These are phyloP conservation scores for Chlamydomonas urium DNA, from an alignment of 139 green algal genomes.

Conservation along the genomic window DNA sequence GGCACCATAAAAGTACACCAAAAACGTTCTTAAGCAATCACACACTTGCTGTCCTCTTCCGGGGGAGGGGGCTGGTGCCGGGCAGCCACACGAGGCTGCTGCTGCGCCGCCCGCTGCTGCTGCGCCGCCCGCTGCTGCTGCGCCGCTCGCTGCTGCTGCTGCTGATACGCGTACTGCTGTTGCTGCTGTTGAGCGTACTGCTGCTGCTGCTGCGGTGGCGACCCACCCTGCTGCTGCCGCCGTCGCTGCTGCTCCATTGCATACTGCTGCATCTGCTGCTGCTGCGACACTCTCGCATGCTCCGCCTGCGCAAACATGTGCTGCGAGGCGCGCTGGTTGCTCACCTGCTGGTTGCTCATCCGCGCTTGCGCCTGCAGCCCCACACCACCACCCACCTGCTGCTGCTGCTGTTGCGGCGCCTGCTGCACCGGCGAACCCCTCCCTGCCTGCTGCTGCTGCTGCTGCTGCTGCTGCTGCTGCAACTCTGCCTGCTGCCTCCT, in stretches of 20 bases:
- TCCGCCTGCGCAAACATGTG: no score
- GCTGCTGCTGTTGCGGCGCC: not conserved
- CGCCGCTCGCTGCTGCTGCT: not conserved
- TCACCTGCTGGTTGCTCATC: no score
- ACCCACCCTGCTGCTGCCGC: conserved; percentile 2
- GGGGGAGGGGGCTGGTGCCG: conserved; percentile 1
- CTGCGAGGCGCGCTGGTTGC: no score
- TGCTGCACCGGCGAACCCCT: not conserved
- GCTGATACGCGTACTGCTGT: not conserved
- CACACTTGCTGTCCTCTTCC: no score
- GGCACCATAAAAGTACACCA: no score
- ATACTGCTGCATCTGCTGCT: conserved; percentile 1
- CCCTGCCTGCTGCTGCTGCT: not conserved
- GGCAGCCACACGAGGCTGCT: not conserved
- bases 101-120: conserved; percentile 14
- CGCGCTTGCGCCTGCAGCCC: not conserved
- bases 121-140: conserved; percentile 2
- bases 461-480: conserved; percentile 11
- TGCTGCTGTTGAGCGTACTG: not conserved
- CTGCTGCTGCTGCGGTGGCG: conserved; percentile 1
- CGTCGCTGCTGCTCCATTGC: not conserved
- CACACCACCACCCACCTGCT: not conserved
- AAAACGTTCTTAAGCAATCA: no score
- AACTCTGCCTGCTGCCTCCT: not conserved
- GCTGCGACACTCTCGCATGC: not conserved